Evolutionary conservation across 1,284 basidiomycete species (phyloP), one percentile per base, ranked within the genome.

Genomic region (Rhizoctonia solani): DNA sequence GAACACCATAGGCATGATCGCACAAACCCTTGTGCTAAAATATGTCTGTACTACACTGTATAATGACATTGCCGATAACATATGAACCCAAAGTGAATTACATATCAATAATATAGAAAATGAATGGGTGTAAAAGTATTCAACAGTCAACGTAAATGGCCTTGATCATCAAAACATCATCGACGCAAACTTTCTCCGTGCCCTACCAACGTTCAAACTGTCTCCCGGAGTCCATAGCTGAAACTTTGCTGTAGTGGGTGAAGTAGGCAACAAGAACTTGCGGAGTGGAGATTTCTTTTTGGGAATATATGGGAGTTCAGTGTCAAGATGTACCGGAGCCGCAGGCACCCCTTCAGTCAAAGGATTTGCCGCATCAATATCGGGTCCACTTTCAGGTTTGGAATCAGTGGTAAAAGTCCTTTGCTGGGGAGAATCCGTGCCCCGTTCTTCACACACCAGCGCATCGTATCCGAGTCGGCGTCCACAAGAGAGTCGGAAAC

Each of bases 141-240:
- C 21, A 21, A 6, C 11, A 23, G 8, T 21, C 11, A 16, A 47
- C 21, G 44, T 23, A 39, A 39, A 39, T 52, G 21, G 4, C 49
- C 49, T 19, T 52, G 13, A 19, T 11, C 13, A 11, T 30, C 27
- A 63, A 41, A 63, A 63, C 29, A 63, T 41, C 59, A 63, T 63
- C 30, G 59, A 63, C 8, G 59, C 34, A 34, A 63, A 52, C 47
- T 52, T 63, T 52, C 47, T 30, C 59, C 59, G 49, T 21, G 19
- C 14, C 14, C 21, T 52, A 27, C 42, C 25, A 23, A 34, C 29
- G n/a, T n/a, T n/a, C n/a, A n/a, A n/a, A n/a, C n/a, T n/a, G 37
- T 8, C 37, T 39, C 13, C 30, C 25, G 16, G 19, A 32, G 23
- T 63, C 1, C 47, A 30, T 29, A 63, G 14, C 5, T 13, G 34